A percentile compares a stretch with the other conserved stretches of the same genome.
These are phyloP conservation scores for Trypanosoma mega DNA, from an alignment of 208 protist genomes.

Conservation along the genomic window DNA sequence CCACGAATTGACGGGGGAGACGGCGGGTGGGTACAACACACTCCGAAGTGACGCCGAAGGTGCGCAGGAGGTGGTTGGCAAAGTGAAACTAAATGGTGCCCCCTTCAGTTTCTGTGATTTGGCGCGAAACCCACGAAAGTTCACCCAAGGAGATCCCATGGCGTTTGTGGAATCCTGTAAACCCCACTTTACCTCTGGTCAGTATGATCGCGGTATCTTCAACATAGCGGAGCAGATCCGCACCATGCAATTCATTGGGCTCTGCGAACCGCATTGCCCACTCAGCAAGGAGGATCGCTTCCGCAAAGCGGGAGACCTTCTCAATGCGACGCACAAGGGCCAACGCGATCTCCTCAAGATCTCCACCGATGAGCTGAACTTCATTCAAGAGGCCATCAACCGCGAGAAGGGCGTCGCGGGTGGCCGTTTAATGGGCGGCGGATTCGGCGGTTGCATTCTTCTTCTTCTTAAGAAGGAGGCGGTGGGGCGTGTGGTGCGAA, in stretches of 20 bases:
- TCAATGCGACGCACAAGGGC: conserved; percentile 55
- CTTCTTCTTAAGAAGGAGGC: conserved; percentile 44
- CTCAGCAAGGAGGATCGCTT: conserved; percentile 40
- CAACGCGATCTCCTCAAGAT: conserved; percentile 65
- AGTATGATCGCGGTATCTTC: conserved; percentile 54
- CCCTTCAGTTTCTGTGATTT: conserved; percentile 59
- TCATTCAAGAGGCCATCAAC: conserved; percentile 60
- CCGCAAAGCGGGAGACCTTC: conserved; percentile 50
- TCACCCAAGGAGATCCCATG: conserved; percentile 48
- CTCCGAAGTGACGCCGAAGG: conserved; percentile 57
- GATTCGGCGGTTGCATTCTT: conserved; percentile 84
- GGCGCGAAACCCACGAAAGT: conserved; percentile 42
- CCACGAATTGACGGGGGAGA: conserved; percentile 43
- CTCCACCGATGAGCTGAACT: conserved; percentile 73
- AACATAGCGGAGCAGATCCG: conserved; percentile 61
- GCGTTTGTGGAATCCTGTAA: conserved; percentile 54
- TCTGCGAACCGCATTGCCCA: conserved; percentile 42
- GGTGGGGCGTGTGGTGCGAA: conserved; percentile 44
- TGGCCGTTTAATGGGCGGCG: conserved; percentile 76
- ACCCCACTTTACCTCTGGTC: conserved; percentile 39
- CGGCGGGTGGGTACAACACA: conserved; percentile 52
- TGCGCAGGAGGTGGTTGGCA: conserved; percentile 43
- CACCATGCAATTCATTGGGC: conserved; percentile 50
- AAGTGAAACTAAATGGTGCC: conserved; percentile 44
- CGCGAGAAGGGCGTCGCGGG: conserved; percentile 59